Evolutionary conservation across 306 rosid species (phyloP).

Genomic region (Vigna hirtella): DNA sequence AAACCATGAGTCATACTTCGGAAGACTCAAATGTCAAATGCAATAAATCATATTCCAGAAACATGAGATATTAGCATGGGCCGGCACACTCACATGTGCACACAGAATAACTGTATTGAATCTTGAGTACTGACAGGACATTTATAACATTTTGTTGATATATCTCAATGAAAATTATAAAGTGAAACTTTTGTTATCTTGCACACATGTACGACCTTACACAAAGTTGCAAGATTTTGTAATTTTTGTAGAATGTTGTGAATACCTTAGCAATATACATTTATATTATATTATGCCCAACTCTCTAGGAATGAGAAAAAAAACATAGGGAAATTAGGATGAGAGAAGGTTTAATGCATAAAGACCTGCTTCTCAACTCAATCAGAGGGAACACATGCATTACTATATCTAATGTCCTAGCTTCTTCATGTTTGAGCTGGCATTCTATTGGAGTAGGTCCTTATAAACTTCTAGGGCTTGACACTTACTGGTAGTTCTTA

Average conservation of each 20-base stretch:
- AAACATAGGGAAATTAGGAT: neutral
- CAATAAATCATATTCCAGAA: conserved; percentile 12
- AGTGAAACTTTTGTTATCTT: neutral
- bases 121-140: neutral
- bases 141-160: conserved; percentile 22
- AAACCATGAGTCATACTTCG: conserved; percentile 4
- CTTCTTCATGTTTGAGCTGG: neutral
- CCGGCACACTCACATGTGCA: neutral
- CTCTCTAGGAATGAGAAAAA: neutral
- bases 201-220: neutral
- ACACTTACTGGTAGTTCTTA: neutral
- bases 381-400: neutral
- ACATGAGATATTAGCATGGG: neutral
- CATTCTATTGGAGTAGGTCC: neutral
- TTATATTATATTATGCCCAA: neutral
- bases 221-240: neutral
- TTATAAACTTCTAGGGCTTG: neutral
- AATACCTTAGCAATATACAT: neutral
- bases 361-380: neutral
- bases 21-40: neutral
- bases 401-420: neutral
- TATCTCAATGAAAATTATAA: neutral
- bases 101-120: neutral
- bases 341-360: conserved; percentile 11
- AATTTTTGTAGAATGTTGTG: conserved; percentile 12